Evolutionary conservation across 2,329 filamentous ascomycete species (phyloP).

Genomic region (Calonectria naviculata): DNA sequence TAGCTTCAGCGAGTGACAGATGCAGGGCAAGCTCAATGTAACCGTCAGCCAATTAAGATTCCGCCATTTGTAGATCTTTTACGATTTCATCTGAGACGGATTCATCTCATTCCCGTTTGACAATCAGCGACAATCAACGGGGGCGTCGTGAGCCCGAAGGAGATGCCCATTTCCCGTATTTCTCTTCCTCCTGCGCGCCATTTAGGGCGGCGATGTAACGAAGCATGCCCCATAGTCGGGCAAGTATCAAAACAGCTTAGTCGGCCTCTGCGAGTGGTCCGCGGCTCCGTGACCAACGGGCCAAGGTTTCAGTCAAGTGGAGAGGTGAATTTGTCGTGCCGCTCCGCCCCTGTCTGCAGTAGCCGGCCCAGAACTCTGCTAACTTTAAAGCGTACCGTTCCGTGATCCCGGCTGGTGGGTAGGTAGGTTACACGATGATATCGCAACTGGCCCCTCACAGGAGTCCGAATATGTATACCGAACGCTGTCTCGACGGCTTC

Average conservation of each 20-base stretch:
- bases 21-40: background rate
- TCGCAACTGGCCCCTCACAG: background rate
- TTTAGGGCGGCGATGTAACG: background rate
- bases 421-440: background rate
- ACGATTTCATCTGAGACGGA: background rate
- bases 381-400: background rate
- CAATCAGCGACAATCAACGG: no score
- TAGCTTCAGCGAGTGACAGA: background rate
- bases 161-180: background rate
- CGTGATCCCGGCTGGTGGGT: background rate
- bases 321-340: slow-evolving; percentile 1
- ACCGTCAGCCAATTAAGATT: slow-evolving; percentile 1
- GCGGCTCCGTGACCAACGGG: background rate
- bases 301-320: background rate
- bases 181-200: background rate
- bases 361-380: background rate
- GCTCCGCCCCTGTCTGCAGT: background rate
- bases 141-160: background rate
- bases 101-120: background rate
- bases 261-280: background rate
- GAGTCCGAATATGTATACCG: background rate
- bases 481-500: background rate
- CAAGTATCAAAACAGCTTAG: background rate
- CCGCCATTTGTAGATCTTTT: background rate
- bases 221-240: background rate